These are phyloP conservation scores for Vitis amurensis DNA, from an alignment of 164 flowering plant species.

Conservation along the genomic window DNA sequence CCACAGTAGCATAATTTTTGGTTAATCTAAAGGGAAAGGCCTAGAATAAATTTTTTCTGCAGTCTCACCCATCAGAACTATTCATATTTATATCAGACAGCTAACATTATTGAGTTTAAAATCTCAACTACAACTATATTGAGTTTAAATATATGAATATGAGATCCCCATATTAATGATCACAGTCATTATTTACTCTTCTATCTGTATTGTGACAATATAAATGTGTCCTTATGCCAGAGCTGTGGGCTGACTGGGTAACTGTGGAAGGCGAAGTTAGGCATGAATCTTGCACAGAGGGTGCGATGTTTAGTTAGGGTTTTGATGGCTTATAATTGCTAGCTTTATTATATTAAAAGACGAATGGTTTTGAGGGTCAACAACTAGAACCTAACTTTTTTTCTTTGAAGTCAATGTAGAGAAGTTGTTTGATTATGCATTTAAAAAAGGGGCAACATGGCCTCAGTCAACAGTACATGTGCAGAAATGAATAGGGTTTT, in stretches of 20 bases:
- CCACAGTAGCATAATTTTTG: too few relatives aligned
- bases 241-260: slow-evolving; percentile 7
- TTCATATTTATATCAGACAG: too few relatives aligned
- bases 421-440: slow-evolving; percentile 31
- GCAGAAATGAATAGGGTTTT: slow-evolving; percentile 22
- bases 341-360: slow-evolving; percentile 1
- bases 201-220: neutral
- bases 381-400: slow-evolving; percentile 24
- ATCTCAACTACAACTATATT: too few relatives aligned
- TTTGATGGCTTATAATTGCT: slow-evolving; percentile 1
- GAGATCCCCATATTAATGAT: too few relatives aligned
- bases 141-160: too few relatives aligned
- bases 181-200: neutral
- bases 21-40: too few relatives aligned
- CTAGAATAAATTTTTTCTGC: too few relatives aligned
- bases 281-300: slow-evolving; percentile 18
- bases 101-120: too few relatives aligned
- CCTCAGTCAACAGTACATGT: slow-evolving; percentile 61
- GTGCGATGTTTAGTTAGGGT: neutral
- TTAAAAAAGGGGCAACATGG: slow-evolving; percentile 42
- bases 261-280: slow-evolving; percentile 6
- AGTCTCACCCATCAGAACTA: too few relatives aligned
- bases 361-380: slow-evolving; percentile 25
- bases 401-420: slow-evolving; percentile 26
- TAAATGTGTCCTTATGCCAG: slow-evolving; percentile 8